Percentiles rank a stretch among this genome's conserved stretches.
Conservation (phyloP, 306 rosid genomes). For the Lathyrus tuberosus region DNA sequence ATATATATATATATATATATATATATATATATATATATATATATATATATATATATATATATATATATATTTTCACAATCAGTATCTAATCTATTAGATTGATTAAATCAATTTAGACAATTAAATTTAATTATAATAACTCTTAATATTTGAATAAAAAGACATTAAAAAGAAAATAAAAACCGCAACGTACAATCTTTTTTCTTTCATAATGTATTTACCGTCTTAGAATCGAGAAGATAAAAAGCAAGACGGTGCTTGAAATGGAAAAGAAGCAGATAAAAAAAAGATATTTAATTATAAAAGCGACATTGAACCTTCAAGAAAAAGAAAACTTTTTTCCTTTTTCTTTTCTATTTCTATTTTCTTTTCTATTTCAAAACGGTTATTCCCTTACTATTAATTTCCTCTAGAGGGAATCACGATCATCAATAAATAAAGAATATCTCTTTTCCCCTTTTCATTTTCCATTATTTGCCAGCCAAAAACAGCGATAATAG, state of each 20-base stretch:
- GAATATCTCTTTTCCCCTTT: not conserved
- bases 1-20: too few relatives aligned
- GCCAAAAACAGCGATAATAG: constrained; percentile 41
- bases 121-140: too few relatives aligned
- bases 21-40: too few relatives aligned
- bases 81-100: too few relatives aligned
- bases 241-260: not conserved
- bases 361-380: not conserved
- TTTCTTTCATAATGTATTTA: too few relatives aligned
- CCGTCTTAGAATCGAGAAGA: not conserved
- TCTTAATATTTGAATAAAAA: too few relatives aligned
- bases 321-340: constrained; percentile 33
- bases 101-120: too few relatives aligned
- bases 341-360: not conserved
- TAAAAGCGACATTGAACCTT: constrained; percentile 34
- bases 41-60: too few relatives aligned
- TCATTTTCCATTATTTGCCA: constrained; percentile 19
- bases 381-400: not conserved
- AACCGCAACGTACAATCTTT: too few relatives aligned
- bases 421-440: not conserved
- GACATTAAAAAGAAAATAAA: too few relatives aligned
- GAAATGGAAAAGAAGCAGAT: constrained; percentile 16
- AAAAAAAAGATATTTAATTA: not conserved
- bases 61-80: too few relatives aligned
- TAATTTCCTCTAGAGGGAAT: not conserved